These are phyloP conservation scores for Tremellales sp. DNA, from an alignment of 1,284 basidiomycete species.

Conservation along the genomic window DNA sequence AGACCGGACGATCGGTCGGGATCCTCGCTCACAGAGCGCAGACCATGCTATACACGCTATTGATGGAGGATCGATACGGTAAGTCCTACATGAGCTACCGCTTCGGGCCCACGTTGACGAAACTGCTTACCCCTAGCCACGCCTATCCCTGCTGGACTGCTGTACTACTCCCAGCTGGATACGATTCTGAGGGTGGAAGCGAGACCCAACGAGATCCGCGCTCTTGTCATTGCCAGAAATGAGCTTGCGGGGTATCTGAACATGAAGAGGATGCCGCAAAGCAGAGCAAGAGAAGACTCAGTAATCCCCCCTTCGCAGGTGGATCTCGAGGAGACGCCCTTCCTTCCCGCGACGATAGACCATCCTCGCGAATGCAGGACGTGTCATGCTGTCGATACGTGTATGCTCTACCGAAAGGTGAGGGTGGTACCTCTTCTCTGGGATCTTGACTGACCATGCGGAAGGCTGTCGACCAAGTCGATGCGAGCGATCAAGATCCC, in stretches of 20 bases:
- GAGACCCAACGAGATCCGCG: constrained; percentile 75
- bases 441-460: constrained; percentile 3
- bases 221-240: constrained; percentile 76
- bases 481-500: constrained; percentile 57
- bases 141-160: constrained; percentile 61
- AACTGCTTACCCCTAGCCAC: constrained; percentile 19
- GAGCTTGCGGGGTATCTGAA: constrained; percentile 73
- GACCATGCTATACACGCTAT: constrained; percentile 92
- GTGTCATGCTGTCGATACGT: constrained; percentile 80
- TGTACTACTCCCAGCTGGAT: constrained; percentile 91
- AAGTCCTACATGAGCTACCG: constrained; percentile 10
- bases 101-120: not conserved
- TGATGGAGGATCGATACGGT: constrained; percentile 86
- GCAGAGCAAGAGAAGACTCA: no score
- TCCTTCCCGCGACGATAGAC: constrained; percentile 85
- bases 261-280: constrained; percentile 21
- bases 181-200: constrained; percentile 78
- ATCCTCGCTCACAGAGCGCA: constrained; percentile 93
- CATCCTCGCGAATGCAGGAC: constrained; percentile 69
- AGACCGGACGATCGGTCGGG: constrained; percentile 76
- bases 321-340: constrained; percentile 50
- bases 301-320: not conserved
- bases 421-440: constrained; percentile 18
- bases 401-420: constrained; percentile 91
- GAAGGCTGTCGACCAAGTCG: constrained; percentile 66